A percentile compares a stretch with the other conserved stretches of the same genome.
phyloP scores from a whole-genome alignment of 176 grass and related monocot species.

The Juncus inflexus region DNA sequence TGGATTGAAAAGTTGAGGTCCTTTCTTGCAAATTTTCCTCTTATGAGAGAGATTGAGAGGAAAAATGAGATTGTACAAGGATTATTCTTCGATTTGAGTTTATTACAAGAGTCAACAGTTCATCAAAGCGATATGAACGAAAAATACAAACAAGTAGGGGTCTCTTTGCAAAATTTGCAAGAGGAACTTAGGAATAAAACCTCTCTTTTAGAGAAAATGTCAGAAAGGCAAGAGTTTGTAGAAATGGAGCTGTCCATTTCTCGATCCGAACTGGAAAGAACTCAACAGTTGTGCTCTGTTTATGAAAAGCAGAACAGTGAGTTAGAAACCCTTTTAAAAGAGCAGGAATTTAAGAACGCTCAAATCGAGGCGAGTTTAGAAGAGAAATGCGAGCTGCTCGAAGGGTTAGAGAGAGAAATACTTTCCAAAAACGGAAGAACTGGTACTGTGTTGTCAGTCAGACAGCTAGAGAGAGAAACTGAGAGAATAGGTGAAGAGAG shows the following conservation, averaged over 20 bases:
- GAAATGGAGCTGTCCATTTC: slow-evolving; percentile 50
- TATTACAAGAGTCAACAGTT: slow-evolving; percentile 73
- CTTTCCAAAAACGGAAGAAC: slow-evolving; percentile 50
- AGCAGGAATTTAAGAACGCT: slow-evolving; percentile 42
- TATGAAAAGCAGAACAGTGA: slow-evolving; percentile 58
- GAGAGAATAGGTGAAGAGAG: slow-evolving; percentile 41
- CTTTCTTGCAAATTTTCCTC: slow-evolving; percentile 39
- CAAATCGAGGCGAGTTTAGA: slow-evolving; percentile 45
- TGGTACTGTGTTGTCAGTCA: slow-evolving; percentile 32
- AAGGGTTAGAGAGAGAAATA: slow-evolving; percentile 63
- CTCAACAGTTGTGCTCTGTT: slow-evolving; percentile 33
- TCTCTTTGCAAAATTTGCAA: slow-evolving; percentile 45
- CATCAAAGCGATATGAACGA: slow-evolving; percentile 59
- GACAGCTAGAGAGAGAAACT: slow-evolving; percentile 41
- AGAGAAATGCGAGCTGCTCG: slow-evolving; percentile 60
- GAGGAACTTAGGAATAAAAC: slow-evolving; percentile 51
- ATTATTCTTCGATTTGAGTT: slow-evolving; percentile 68
- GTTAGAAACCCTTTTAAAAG: slow-evolving; percentile 52
- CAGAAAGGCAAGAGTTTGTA: slow-evolving; percentile 42
- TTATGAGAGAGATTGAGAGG: slow-evolving; percentile 57
- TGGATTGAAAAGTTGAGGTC: slow-evolving; percentile 52
- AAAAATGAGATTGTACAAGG: slow-evolving; percentile 67
- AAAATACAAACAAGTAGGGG: slow-evolving; percentile 39
- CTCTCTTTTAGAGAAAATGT: slow-evolving; percentile 39
- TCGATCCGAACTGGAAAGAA: slow-evolving; percentile 63